Conservation (phyloP, 805 yeast species). For the Pichia eremophila region DNA sequence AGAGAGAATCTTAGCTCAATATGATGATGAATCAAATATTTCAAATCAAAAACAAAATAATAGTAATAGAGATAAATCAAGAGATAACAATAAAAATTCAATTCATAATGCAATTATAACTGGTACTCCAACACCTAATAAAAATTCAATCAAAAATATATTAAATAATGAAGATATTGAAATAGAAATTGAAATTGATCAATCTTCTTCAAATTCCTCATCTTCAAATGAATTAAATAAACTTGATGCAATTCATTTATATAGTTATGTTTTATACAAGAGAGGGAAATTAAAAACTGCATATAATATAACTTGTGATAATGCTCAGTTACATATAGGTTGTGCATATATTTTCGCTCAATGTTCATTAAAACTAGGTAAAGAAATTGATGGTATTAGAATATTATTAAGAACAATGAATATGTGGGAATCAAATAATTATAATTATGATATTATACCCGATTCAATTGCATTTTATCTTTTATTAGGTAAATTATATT, state of each 20-base stretch:
- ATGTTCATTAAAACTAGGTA: slow-evolving; percentile 48
- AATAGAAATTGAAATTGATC: too few species aligned
- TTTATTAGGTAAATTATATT: slow-evolving; percentile 61
- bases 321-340: slow-evolving; percentile 49
- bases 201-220: too few species aligned
- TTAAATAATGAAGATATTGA: not conserved
- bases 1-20: slow-evolving; percentile 64
- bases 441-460: slow-evolving; percentile 30
- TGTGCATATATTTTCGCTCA: slow-evolving; percentile 69
- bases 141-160: not conserved
- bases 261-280: slow-evolving; percentile 57
- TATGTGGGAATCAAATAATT: slow-evolving; percentile 25
- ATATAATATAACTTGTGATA: slow-evolving; percentile 34
- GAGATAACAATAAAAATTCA: too few species aligned
- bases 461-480: slow-evolving; percentile 62
- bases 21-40: not conserved
- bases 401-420: slow-evolving; percentile 33
- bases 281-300: slow-evolving; percentile 55
- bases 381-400: slow-evolving; percentile 52
- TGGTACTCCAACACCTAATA: slow-evolving; percentile 1
- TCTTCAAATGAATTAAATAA: slow-evolving; percentile 19
- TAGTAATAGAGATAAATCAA: too few species aligned
- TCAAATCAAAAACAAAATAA: too few species aligned
- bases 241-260: slow-evolving; percentile 55
- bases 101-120: not conserved